Base-by-base conservation (phyloP, 2,329 filamentous ascomycete genomes). In the Pestalotiopsis sp. region DNA sequence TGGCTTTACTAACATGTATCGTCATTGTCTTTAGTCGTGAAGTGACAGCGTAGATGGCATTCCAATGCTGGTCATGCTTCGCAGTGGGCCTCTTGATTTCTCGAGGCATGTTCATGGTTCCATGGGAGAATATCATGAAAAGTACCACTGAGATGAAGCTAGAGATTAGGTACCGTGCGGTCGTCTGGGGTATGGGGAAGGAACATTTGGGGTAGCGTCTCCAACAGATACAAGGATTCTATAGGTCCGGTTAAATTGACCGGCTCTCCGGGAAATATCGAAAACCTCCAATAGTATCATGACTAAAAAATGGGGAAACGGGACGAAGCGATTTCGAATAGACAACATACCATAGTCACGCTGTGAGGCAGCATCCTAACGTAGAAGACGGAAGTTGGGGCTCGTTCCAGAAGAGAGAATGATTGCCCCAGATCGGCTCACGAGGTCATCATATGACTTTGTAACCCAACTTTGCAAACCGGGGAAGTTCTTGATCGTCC, bases 301-400 rank as follows among this genome's bases (percentile, higher is more conserved):
- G 38, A 14, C 11, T 45, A 64, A 52, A 64, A 64, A 31, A 25
- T 52, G 61, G 38, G 12, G 38, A 52, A 52, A 7, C 61, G 61
- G 61, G 38, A 64, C 38, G 61, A 49, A 64, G 61, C 61, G 61
- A 45, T 62, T 62, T 36, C 45, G n/a, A 52, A 52, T 52, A 52
- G 14, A 62, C 14, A 27, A 14, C 25, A 20, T 38, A 38, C 38
- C n/a, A 39, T n/a, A 62, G 45, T 52, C 14, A 20, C 45, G 20
- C 2, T 17, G 20, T 7, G 9, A 52, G n/a, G 3, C 45, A 52
- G n/a, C 17, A 52, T 20, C 45, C 45, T n/a, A 52, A 52, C 45
- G 6, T 52, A 52, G 45, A 52, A 52, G 17, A n/a, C 45, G 45
- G 45, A 52, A 52, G 45, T 52, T 52, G 45, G 45, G 45, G 11